Base-by-base conservation (phyloP, 805 yeast species). In the Nakazawaea wickerhamii region DNA sequence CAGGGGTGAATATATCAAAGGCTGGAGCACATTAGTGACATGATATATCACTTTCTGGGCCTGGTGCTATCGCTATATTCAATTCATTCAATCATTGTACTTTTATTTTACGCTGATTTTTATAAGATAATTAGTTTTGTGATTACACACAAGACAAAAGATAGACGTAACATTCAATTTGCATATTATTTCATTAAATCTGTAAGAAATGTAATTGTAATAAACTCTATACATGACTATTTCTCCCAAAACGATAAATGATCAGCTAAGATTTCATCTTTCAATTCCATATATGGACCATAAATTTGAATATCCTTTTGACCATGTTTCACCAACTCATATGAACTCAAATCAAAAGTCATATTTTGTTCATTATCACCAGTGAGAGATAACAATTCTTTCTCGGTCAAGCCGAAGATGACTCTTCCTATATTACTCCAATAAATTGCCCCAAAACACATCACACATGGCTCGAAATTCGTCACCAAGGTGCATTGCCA, bases 1-100 rank as follows among this genome's bases (percentile, higher is more conserved):
- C 9, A 49, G 51, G 22, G 68, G 67, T 8, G 58, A 59, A 36
- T 63, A 57, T 39, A 62, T 64, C 20, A 45, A 47, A 28, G 68
- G 68, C 1, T 60, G 59, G 50, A 26, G 50, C 8, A 11, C 25
- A 17, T 23, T 40, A 30, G 21, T 37, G 4, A 14, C 30, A 15
- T 26, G 20, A 25, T 14, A 21, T 13, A 10, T 7, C 19, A 28
- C 5, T 7, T n/a, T 21, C 27, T 14, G 14, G 6, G 3, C 21
- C 10, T n/a, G 31, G 31, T 15, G 27, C 17, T 11, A n/a, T n/a
- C n/a, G n/a, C n/a, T n/a, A n/a, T n/a, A n/a, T n/a, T n/a, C n/a
- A n/a, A n/a, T n/a, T n/a, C n/a, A n/a, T n/a, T n/a, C n/a, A n/a
- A n/a, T n/a, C n/a, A n/a, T n/a, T n/a, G n/a, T n/a, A n/a, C n/a